Evolutionary conservation across 2,329 filamentous ascomycete genomes (phyloP), one percentile per base, ranked within the genome.

Genomic region (Grosmannia penicillata): DNA sequence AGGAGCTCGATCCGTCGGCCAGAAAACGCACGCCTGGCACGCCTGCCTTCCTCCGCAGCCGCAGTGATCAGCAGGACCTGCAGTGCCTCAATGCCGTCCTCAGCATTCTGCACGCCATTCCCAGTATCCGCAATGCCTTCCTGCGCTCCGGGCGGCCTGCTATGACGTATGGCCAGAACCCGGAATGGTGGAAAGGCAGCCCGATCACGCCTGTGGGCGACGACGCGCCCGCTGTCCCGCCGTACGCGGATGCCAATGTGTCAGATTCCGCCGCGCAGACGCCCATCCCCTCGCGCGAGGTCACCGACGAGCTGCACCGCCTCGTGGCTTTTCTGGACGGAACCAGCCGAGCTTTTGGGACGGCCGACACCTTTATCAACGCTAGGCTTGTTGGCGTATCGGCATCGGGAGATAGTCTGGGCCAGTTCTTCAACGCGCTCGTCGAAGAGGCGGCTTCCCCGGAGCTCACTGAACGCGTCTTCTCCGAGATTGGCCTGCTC

Each of bases 251-350:
- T 3, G 17, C n/a, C 53, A 53, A 49, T 2, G 7, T 15, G 25
- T 38, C 47, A 24, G 53, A 52, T 34, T 53, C 30, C 9, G 14
- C 28, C 14, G 21, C n/a, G 18, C 23, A 8, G 11, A 17, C 15
- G 11, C 11, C 24, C 15, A n/a, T 10, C n/a, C n/a, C 10, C 6
- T 61, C 18, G 50, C 21, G 62, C 11, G 53, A 60, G 15, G 59
- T 72, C 41, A 53, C 58, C 37, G 61, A 72, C 19, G 75, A 78
- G 50, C 46, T 77, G 2, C 74, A 78, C 46, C 69, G 75, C 13
- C 52, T 79, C 6, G 66, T 79, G 58, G 74, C 72, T 9, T 78
- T 79, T 43, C 60, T 79, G 4, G 74, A 78, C 40, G 58, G 54
- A 9, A 75, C 73, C 0, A 68, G 77, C 21, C 63, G 75, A 31